phyloP scores from a whole-genome alignment of 2,329 filamentous ascomycete species.

The Fusarium fujikuroi region DNA sequence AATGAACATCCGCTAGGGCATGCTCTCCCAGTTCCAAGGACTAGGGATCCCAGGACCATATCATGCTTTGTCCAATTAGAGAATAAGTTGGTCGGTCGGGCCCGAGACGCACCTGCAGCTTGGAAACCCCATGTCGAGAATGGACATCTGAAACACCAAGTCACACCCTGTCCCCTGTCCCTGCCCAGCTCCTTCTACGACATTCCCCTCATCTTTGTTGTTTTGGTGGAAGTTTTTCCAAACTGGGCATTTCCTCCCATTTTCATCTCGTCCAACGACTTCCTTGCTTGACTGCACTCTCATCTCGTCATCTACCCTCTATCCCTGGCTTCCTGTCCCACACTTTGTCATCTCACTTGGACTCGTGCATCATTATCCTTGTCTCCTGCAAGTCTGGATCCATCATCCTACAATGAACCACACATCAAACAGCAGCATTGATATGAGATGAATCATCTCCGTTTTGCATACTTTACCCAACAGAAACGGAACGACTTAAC shows the following conservation, averaged over 20 bases:
- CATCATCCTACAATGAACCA: not conserved
- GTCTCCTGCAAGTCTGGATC: conserved; percentile 1
- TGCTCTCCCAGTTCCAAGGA: conserved; percentile 24
- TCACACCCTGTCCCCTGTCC: not conserved
- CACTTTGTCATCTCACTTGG: conserved; percentile 15
- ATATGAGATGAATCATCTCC: conserved; percentile 4
- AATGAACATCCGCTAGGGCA: conserved; percentile 15
- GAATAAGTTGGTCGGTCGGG: not conserved
- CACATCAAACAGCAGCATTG: conserved; percentile 17
- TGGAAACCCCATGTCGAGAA: conserved; percentile 29
- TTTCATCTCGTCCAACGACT: conserved; percentile 10
- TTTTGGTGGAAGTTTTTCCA: conserved; percentile 14
- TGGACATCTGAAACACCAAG: conserved; percentile 35
- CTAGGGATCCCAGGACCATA: conserved; percentile 29
- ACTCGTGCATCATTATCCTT: conserved; percentile 11
- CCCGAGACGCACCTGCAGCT: conserved; percentile 34
- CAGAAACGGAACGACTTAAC: not conserved
- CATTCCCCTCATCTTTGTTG: conserved; percentile 23
- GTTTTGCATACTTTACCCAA: not conserved
- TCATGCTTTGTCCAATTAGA: conserved; percentile 21
- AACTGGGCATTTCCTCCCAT: conserved; percentile 10
- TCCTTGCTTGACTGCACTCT: not conserved
- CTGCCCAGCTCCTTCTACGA: conserved; percentile 6
- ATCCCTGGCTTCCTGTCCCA: not conserved
- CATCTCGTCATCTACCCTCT: not conserved